Evolutionary conservation across 805 yeast genomes (phyloP).

Genomic region (Kluyveromyces aestuarii): DNA sequence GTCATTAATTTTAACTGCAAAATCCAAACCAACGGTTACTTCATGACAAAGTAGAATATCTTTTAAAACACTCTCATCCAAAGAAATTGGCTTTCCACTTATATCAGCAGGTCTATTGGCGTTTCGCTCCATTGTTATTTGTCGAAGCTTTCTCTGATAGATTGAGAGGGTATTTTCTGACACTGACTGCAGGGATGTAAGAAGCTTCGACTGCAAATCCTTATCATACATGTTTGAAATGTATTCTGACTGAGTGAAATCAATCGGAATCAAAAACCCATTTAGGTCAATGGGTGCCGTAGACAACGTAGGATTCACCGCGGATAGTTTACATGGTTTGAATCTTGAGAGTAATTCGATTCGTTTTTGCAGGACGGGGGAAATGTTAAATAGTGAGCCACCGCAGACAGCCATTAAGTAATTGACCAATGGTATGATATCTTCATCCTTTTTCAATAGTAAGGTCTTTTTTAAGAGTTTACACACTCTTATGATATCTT

Average conservation of each 20-base stretch:
- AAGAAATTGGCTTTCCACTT: constrained; percentile 19
- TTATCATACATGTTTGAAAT: constrained; percentile 17
- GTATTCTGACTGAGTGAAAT: constrained; percentile 6
- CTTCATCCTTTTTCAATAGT: constrained; percentile 13
- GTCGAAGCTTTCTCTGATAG: constrained; percentile 25
- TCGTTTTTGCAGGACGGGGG: constrained; percentile 32
- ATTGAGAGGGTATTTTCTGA: constrained; percentile 22
- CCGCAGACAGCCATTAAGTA: constrained; percentile 29
- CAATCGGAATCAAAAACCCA: constrained; percentile 13
- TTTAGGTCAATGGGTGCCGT: constrained; percentile 11
- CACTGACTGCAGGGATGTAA: constrained; percentile 16
- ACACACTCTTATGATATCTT: constrained; percentile 30
- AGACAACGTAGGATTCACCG: constrained; percentile 12
- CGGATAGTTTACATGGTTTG: constrained; percentile 18
- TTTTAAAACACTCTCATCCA: constrained; percentile 22
- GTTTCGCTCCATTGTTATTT: constrained; percentile 24
- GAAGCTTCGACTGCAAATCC: constrained; percentile 20
- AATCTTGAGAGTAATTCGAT: constrained; percentile 28
- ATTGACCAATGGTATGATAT: constrained; percentile 28
- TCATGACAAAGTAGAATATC: constrained; percentile 29
- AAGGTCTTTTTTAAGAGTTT: constrained; percentile 20
- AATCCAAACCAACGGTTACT: constrained; percentile 18
- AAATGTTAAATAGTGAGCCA: constrained; percentile 35
- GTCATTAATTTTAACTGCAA: constrained; percentile 28
- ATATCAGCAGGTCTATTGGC: constrained; percentile 24